These are phyloP conservation scores for Botrytis elliptica DNA, from an alignment of 2,329 filamentous ascomycete genomes.

Conservation along the genomic window DNA sequence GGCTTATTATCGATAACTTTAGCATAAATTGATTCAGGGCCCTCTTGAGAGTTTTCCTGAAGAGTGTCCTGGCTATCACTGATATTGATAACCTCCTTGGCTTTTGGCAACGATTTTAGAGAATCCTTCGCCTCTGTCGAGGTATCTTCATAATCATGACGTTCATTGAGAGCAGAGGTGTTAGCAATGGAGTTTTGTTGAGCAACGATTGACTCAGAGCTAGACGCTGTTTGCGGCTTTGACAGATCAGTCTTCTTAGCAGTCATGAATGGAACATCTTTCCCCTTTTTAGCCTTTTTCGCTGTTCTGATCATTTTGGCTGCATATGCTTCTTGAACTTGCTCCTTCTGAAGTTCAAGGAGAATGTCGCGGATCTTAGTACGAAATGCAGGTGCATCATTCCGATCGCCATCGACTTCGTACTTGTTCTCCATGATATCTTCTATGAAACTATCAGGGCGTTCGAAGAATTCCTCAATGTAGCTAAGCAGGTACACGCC, in stretches of 20 bases:
- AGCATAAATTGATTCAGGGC: background rate
- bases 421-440: conserved; percentile 61
- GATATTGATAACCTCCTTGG: conserved; percentile 5
- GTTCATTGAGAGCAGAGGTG: background rate
- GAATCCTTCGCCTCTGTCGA: background rate
- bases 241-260: background rate
- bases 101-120: background rate
- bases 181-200: background rate
- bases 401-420: conserved; percentile 52
- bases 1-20: background rate
- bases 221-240: background rate
- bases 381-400: conserved; percentile 59
- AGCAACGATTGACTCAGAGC: conserved; percentile 16
- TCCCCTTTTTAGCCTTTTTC: conserved; percentile 1
- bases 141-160: background rate
- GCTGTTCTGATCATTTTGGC: background rate
- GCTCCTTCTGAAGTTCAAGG: conserved; percentile 59
- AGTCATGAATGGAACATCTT: background rate
- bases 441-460: conserved; percentile 68
- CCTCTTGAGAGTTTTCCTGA: background rate
- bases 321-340: conserved; percentile 36
- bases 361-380: conserved; percentile 64
- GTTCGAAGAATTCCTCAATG: conserved; percentile 73
- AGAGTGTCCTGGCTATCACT: conserved; percentile 15
- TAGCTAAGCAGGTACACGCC: conserved; percentile 86